Evolutionary conservation across 108 stramenopile species (phyloP).

Genomic region (Bacterosira constricta): DNA sequence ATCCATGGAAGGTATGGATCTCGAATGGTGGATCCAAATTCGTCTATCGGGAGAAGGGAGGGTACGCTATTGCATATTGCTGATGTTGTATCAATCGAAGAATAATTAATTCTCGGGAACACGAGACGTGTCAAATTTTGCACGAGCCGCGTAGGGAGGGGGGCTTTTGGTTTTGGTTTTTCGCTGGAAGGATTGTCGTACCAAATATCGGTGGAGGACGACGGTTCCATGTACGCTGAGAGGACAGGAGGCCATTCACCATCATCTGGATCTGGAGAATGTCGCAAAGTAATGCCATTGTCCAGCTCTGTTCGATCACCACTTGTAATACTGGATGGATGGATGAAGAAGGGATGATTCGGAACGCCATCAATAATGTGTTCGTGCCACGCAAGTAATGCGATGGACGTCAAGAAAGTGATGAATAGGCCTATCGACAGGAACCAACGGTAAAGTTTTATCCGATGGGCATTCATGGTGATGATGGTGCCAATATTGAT

Average conservation of each 20-base stretch:
- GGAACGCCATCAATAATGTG: neutral
- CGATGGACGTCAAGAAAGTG: conserved; percentile 21
- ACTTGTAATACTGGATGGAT: neutral
- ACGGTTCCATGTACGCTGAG: conserved; percentile 37
- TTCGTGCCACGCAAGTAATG: conserved; percentile 25
- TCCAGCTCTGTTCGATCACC: neutral
- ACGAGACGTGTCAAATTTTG: conserved; percentile 19
- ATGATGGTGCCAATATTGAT: no score
- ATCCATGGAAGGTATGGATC: conserved; percentile 79
- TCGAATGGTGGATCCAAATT: conserved; percentile 46
- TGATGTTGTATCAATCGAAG: conserved; percentile 1
- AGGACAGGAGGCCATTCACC: conserved; percentile 43
- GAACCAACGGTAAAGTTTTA: conserved; percentile 1
- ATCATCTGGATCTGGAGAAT: no score
- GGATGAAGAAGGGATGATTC: neutral
- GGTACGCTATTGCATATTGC: conserved; percentile 31
- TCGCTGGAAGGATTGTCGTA: conserved; percentile 28
- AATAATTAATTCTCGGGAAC: conserved; percentile 36
- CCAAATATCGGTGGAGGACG: conserved; percentile 32
- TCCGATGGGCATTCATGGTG: neutral
- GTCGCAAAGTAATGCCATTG: no score
- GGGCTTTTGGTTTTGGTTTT: conserved; percentile 12
- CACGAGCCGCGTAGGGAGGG: conserved; percentile 27
- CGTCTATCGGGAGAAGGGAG: conserved; percentile 58
- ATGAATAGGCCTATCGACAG: conserved; percentile 20